A percentile compares a stretch with the other conserved stretches of the same genome.
Evolutionary conservation across 306 rosid genomes (phyloP).

Genomic region (Cyclanthera cordifolia): DNA sequence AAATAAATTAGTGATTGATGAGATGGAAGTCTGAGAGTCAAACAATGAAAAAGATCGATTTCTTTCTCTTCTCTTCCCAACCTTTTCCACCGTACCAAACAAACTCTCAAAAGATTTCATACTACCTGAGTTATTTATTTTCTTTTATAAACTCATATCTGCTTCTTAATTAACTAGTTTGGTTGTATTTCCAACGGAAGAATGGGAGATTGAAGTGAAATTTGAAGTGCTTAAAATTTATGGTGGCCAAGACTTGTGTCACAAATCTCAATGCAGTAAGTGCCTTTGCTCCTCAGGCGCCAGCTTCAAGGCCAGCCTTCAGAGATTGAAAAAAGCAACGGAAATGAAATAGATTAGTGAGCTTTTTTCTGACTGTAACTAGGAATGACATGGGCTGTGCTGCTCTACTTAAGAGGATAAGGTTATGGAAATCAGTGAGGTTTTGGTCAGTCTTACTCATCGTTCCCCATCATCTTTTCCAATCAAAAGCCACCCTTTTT

Average conservation of each 20-base stretch:
- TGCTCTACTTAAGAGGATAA: constrained; percentile 32
- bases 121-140: too few relatives aligned
- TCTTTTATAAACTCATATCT: too few relatives aligned
- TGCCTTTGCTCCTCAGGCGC: constrained; percentile 5
- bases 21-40: too few relatives aligned
- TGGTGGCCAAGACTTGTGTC: constrained; percentile 5
- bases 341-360: constrained; percentile 10
- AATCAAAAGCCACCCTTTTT: constrained; percentile 30
- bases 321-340: constrained; percentile 5
- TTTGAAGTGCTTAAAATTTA: neutral
- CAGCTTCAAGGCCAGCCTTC: constrained; percentile 15
- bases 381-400: constrained; percentile 20
- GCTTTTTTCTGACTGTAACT: neutral
- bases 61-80: too few relatives aligned
- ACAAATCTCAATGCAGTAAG: constrained; percentile 13
- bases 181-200: too few relatives aligned
- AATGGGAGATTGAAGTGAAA: constrained; percentile 2
- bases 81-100: too few relatives aligned
- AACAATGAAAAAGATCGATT: too few relatives aligned
- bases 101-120: too few relatives aligned
- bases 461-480: constrained; percentile 33
- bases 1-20: too few relatives aligned
- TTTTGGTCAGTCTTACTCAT: constrained; percentile 25
- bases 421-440: constrained; percentile 39
- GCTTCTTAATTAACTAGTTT: too few relatives aligned